Conservation (phyloP, 345 rosid species). For the Brassica juncea region DNA sequence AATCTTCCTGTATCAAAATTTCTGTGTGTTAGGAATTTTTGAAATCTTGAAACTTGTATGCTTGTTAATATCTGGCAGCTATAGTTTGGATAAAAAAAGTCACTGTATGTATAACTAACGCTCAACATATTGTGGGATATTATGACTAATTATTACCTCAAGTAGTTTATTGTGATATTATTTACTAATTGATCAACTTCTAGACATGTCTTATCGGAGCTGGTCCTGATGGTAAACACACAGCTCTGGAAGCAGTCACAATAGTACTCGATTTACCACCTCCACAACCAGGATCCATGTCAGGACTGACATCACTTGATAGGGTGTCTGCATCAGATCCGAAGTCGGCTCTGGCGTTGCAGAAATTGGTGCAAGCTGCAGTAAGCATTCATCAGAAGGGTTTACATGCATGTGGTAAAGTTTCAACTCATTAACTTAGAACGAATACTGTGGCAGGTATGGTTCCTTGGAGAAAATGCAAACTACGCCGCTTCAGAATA, state of each 20-base stretch:
- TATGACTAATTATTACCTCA: slow-evolving; percentile 11
- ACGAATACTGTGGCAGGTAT: slow-evolving; percentile 59
- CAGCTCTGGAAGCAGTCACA: slow-evolving; percentile 98
- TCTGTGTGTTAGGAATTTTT: not conserved
- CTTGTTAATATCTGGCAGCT: slow-evolving; percentile 10
- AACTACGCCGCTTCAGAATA: slow-evolving; percentile 99
- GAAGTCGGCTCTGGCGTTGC: slow-evolving; percentile 94
- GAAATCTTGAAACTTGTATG: slow-evolving; percentile 21
- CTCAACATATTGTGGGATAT: slow-evolving; percentile 1
- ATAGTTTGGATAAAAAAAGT: slow-evolving; percentile 8
- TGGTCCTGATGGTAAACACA: slow-evolving; percentile 97
- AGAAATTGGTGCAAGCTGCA: slow-evolving; percentile 97
- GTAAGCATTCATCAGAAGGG: slow-evolving; percentile 54
- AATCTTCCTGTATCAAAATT: slow-evolving; percentile 16
- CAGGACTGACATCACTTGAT: slow-evolving; percentile 82
- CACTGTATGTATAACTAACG: not conserved
- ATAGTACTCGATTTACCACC: slow-evolving; percentile 98
- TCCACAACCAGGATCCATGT: slow-evolving; percentile 98
- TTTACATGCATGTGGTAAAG: slow-evolving; percentile 19
- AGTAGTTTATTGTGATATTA: slow-evolving; percentile 1
- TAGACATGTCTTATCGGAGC: slow-evolving; percentile 99
- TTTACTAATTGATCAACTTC: slow-evolving; percentile 24
- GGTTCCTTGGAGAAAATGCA: slow-evolving; percentile 99
- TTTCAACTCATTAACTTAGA: slow-evolving; percentile 18
- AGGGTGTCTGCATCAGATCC: slow-evolving; percentile 98